Evolutionary conservation across 2,329 filamentous ascomycete genomes (phyloP), one percentile per base, ranked within the genome.

Genomic region (Falciphora oryzae): DNA sequence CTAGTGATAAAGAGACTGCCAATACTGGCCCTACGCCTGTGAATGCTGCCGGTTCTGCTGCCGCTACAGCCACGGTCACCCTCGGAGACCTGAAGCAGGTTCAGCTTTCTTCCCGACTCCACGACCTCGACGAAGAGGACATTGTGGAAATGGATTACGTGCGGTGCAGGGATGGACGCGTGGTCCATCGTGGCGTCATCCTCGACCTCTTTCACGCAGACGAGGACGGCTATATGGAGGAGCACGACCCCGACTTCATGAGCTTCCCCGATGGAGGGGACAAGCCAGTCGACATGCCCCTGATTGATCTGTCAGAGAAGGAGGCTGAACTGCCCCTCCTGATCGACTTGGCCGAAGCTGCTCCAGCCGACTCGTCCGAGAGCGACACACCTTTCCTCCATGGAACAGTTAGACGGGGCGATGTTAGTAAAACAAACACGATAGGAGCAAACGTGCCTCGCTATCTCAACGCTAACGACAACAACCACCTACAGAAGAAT

Each of bases 121-220:
- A 27, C 8, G 57, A 53, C n/a, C 62, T 63, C 22, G 61, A 53
- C 1, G 59, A 65, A 7, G 61, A 63, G 2, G 67, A 71, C 8
- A 62, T 71, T 5, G 50, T 62, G 31, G 63, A 64, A 4, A 71
- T 72, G 65, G 70, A 70, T 18, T 73, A 71, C 57, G 69, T 65
- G 4, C 68, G 67, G 32, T 71, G 69, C 4, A 67, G 60, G 3
- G 71, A 72, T 56, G 75, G 74, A 0, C 71, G 71, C 29, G 62
- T 74, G 7, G 68, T 75, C 6, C 75, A 76, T 62, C 73, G 72
- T 6, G 75, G 75, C 10, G 69, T 74, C 64, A 66, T 74, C n/a
- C 60, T 75, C 2, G 67, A 70, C 25, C 65, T 75, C 1, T 74
- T 75, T 62, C 65, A 65, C 29, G 70, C 71, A 1, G 68, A 64